Evolutionary conservation across 2,329 filamentous ascomycete species (phyloP).

Genomic region (Arachnomyces sp.): DNA sequence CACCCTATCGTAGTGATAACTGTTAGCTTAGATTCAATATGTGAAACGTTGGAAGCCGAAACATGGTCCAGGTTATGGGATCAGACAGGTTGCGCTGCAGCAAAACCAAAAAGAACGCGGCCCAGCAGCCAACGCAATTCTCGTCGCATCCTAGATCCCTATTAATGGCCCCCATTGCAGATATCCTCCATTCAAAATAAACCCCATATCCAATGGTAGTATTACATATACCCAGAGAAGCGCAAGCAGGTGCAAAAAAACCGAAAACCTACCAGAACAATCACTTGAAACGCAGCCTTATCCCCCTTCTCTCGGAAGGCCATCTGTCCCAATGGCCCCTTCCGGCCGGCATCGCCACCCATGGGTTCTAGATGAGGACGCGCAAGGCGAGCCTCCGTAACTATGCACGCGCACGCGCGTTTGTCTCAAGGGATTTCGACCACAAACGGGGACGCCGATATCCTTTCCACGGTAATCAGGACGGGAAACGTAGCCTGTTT

Average conservation of each 20-base stretch:
- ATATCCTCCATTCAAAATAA: neutral
- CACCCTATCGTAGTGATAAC: conserved; percentile 51
- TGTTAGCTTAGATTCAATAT: conserved; percentile 20
- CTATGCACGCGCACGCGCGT: too few relatives aligned
- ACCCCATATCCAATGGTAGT: neutral
- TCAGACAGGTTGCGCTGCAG: neutral
- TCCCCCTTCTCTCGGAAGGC: conserved; percentile 14
- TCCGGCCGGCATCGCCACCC: conserved; percentile 6
- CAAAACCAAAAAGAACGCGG: neutral
- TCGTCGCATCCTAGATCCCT: too few relatives aligned
- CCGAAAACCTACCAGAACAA: conserved; percentile 57
- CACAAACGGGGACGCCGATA: too few relatives aligned
- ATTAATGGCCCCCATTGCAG: too few relatives aligned
- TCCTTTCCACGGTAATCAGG: too few relatives aligned
- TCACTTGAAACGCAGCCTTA: conserved; percentile 57
- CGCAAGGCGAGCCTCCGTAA: too few relatives aligned
- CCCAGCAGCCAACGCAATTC: neutral
- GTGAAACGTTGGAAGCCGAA: conserved; percentile 14
- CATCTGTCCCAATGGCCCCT: conserved; percentile 2
- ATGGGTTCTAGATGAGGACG: conserved; percentile 1
- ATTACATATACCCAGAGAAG: conserved; percentile 1
- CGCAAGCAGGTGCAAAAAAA: conserved; percentile 6
- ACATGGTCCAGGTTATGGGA: conserved; percentile 6
- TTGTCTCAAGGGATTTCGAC: too few relatives aligned
- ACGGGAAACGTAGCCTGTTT: too few relatives aligned